Percentiles rank a stretch among this genome's conserved stretches.
Conservation (phyloP, 2,329 filamentous ascomycete genomes). For the Fusarium sp. region DNA sequence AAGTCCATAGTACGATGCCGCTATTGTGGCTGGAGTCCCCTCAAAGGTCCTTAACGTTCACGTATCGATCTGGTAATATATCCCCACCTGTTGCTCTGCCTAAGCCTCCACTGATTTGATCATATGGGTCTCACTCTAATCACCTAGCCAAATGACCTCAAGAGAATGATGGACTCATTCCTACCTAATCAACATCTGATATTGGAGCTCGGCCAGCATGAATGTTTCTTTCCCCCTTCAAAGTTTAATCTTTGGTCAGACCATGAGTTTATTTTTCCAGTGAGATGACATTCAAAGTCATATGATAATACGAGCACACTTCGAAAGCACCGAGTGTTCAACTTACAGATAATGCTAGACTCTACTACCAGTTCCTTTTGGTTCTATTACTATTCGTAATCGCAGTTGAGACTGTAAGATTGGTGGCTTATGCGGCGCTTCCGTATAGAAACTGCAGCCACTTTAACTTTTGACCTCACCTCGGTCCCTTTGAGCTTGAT, state of each 20-base stretch:
- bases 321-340: background rate
- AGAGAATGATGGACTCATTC: background rate
- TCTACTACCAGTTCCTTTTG: background rate
- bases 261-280: background rate
- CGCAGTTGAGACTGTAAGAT: background rate
- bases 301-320: background rate
- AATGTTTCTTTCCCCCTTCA: background rate
- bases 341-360: background rate
- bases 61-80: background rate
- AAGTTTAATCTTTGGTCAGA: background rate
- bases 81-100: background rate
- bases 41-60: background rate
- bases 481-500: background rate
- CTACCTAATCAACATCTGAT: background rate
- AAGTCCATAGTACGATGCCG: background rate
- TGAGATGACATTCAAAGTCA: background rate
- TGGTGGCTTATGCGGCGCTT: background rate
- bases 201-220: background rate
- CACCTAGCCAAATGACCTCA: background rate
- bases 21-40: background rate
- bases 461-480: background rate
- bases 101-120: background rate
- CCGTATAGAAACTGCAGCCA: background rate
- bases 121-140: background rate
- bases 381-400: background rate